phyloP scores from a whole-genome alignment of 768 basidiomycete species.

The Russula vinacea region DNA sequence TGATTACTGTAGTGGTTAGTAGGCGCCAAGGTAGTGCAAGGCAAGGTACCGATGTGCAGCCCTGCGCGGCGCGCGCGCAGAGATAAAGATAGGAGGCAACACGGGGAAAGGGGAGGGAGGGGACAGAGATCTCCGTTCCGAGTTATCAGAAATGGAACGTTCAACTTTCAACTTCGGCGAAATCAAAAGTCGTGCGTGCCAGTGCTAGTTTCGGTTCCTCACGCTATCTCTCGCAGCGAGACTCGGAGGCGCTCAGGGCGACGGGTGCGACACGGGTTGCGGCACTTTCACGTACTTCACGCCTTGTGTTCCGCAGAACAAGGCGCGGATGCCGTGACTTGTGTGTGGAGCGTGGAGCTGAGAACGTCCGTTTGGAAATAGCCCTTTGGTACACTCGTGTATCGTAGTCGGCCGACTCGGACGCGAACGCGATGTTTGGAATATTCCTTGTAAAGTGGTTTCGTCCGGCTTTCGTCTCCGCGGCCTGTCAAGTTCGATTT shows the following conservation, averaged over 20 bases:
- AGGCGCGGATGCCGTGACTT: not conserved
- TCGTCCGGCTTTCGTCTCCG: not conserved
- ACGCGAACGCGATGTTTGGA: not conserved
- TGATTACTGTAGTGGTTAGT: not conserved
- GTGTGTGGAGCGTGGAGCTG: not conserved
- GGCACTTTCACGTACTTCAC: not conserved
- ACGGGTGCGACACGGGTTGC: not conserved
- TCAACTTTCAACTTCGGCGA: not conserved
- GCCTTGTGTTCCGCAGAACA: not conserved
- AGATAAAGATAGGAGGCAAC: conserved; percentile 13
- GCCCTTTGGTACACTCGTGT: not conserved
- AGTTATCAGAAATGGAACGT: not conserved
- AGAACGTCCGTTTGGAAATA: conserved; percentile 5
- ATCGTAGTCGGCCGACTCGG: not conserved
- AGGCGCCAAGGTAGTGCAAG: not conserved
- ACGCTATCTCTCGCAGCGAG: no score
- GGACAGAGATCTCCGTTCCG: not conserved
- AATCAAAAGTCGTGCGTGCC: not conserved
- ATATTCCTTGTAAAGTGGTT: no score
- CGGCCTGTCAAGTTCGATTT: not conserved
- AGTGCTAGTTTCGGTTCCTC: no score
- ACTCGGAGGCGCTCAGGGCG: not conserved
- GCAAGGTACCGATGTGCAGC: conserved; percentile 2
- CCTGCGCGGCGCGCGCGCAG: not conserved
- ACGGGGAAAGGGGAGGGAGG: not conserved